Conservation (phyloP, 106 monocot genomes). For the Acanthochlamys bracteata region DNA sequence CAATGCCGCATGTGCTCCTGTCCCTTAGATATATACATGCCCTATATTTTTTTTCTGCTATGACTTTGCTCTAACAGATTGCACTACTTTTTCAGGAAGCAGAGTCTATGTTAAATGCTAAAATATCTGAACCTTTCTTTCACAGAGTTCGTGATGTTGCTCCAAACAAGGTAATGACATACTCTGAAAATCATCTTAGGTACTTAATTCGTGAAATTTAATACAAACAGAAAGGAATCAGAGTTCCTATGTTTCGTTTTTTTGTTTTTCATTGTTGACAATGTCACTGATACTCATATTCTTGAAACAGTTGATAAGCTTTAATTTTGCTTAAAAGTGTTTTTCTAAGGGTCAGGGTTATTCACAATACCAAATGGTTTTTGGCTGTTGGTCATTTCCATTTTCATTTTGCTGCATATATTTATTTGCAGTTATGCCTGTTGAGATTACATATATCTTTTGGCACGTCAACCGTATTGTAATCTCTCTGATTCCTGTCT, state of each 20-base stretch:
- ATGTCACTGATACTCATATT: not conserved
- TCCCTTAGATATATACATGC: no score
- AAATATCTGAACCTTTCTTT: constrained; percentile 38
- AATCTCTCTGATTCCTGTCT: not conserved
- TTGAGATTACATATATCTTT: no score
- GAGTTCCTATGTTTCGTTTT: not conserved
- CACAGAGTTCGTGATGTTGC: constrained; percentile 66
- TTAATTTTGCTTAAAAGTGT: not conserved
- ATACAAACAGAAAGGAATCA: not conserved
- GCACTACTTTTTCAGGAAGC: constrained; percentile 32
- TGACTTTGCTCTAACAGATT: not conserved
- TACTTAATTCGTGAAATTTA: not conserved
- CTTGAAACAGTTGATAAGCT: not conserved
- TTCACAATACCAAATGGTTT: no score
- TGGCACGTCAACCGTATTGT: no score
- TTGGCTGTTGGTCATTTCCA: no score
- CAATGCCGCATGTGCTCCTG: no score
- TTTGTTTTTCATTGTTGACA: not conserved
- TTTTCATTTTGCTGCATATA: no score
- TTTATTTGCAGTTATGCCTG: no score
- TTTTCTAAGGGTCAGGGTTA: no score
- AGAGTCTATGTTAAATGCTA: constrained; percentile 29
- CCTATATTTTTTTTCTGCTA: no score
- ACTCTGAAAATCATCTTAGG: not conserved
- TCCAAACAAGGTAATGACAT: constrained; percentile 56